Conservation (phyloP, 306 rosid genomes). For the Quercus gilva region DNA sequence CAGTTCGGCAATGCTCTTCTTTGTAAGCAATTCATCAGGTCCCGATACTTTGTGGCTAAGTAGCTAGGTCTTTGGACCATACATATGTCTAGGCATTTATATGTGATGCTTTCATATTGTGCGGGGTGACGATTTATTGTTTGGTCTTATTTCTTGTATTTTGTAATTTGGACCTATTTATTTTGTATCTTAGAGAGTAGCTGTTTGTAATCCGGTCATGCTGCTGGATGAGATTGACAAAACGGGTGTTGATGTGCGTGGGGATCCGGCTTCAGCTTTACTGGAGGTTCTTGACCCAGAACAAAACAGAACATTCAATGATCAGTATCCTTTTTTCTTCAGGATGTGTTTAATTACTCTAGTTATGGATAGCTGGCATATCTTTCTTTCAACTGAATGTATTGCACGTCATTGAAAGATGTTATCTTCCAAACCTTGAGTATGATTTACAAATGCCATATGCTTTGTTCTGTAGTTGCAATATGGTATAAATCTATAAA, state of each 20-base stretch:
- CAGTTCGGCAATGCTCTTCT: background rate
- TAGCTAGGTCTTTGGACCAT: background rate
- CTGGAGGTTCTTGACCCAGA: conserved; percentile 98
- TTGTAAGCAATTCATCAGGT: background rate
- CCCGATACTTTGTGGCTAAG: background rate
- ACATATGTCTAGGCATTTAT: background rate
- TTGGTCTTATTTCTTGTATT: background rate
- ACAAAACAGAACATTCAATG: conserved; percentile 86
- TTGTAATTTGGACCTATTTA: background rate
- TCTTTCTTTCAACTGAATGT: background rate
- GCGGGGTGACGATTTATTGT: background rate
- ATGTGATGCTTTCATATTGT: background rate
- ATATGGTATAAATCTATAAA: background rate
- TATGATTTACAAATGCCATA: background rate
- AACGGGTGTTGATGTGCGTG: conserved; percentile 95
- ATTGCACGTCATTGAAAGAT: background rate
- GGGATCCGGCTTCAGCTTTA: conserved; percentile 97
- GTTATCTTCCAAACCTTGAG: background rate
- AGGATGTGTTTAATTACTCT: background rate
- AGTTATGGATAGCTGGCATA: background rate
- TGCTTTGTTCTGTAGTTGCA: background rate
- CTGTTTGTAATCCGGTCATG: conserved; percentile 93
- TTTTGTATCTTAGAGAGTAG: conserved; percentile 54
- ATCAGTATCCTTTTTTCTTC: conserved; percentile 82
- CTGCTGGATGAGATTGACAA: conserved; percentile 95